Base-by-base conservation (phyloP, 2,329 filamentous ascomycete genomes). In the Chrysoporthe puriensis region DNA sequence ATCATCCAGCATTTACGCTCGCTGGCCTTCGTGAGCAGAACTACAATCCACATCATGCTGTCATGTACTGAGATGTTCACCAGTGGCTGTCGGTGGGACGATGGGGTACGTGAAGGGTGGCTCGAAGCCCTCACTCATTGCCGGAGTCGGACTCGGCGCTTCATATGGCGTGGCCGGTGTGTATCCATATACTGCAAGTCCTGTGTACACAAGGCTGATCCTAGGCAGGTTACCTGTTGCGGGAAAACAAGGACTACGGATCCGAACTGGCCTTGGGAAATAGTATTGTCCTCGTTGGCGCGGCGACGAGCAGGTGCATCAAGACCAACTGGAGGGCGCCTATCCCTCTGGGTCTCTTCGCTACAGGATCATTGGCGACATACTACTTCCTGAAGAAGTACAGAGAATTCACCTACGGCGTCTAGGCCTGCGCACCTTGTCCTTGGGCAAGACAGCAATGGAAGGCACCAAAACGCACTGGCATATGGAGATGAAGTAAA, bases 301-400 rank as follows among this genome's bases (percentile, higher is more conserved):
- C 79, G 0, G 78, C 78, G n/a, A 70, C 78, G 16, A 77, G 77
- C 11, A 73, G 79, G 34, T 76, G 79, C 40, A 74, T 80, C 70
- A 79, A 79, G 73, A 81, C 79, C 13, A 75, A 74, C 26, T 79
- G 70, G 1, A 75, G 75, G 60, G 77, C 79, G 0, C 79, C 78
- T 11, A 75, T 79, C 4, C 78, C 79, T 0, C 67, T 81, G 36
- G 76, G 72, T 1, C 73, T 81, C 6, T 75, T 74, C 6, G 74
- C 73, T 4, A 74, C 70, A 0, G 79, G 79, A 50, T 73, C 72
- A 42, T 71, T 81, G 16, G 78, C 79, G 1, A 79, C 78, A 0
- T 80, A 70, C 46, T 81, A 81, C 70, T 81, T 81, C 69, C 77
- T 80, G 71, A 80, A 79, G 72, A 81, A 81, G 72, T 76, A 76